Percentiles rank a stretch among this genome's conserved stretches.
Evolutionary conservation across 257 asterid genomes (phyloP).

Genomic region (Primulina huaijiensis): DNA sequence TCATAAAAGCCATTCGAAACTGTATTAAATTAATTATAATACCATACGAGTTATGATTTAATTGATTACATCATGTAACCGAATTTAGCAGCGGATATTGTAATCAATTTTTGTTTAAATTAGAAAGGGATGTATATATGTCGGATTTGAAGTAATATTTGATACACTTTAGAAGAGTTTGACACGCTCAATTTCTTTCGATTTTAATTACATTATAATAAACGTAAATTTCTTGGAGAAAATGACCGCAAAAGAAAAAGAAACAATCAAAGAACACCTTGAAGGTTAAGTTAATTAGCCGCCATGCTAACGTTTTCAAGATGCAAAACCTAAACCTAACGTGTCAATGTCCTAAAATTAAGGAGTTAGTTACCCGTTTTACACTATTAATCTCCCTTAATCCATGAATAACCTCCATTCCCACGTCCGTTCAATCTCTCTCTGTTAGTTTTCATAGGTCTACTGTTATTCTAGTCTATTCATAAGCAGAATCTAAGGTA

Average conservation of each 20-base stretch:
- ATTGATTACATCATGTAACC: no score
- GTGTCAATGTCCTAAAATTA: conserved; percentile 28
- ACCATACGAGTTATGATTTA: no score
- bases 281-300: conserved; percentile 30
- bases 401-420: conserved; percentile 42
- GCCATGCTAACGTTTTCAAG: conserved; percentile 26
- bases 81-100: no score
- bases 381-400: conserved; percentile 27
- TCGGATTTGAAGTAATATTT: no score
- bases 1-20: no score
- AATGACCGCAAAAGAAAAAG: not conserved
- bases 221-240: no score
- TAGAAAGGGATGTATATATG: no score
- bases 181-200: no score
- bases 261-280: not conserved
- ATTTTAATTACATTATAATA: no score
- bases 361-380: conserved; percentile 39
- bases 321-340: conserved; percentile 29
- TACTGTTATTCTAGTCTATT: conserved; percentile 27
- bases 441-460: conserved; percentile 27
- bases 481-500: conserved; percentile 26
- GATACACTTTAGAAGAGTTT: no score
- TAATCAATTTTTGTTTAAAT: no score
- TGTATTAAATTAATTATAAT: no score
- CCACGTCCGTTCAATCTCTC: conserved; percentile 36